These are phyloP conservation scores for Gypsophila paniculata DNA, from an alignment of 179 eudicot species.

Conservation along the genomic window DNA sequence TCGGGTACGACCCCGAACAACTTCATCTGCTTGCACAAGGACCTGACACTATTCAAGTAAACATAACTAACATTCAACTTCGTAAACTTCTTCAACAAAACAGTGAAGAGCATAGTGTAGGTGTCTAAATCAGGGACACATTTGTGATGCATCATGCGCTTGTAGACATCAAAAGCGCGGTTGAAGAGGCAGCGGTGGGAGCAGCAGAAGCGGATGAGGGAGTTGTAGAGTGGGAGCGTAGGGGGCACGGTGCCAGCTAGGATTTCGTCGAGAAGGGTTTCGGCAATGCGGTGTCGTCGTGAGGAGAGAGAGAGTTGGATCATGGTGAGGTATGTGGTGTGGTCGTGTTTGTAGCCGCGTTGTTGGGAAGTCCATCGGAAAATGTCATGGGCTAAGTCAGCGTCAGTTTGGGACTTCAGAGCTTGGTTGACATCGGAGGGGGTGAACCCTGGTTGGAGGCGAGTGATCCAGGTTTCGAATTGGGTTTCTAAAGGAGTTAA, in stretches of 20 bases:
- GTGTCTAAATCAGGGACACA: slow-evolving; percentile 66
- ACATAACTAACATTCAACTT: slow-evolving; percentile 63
- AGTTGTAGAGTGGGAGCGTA: slow-evolving; percentile 50
- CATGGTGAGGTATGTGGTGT: slow-evolving; percentile 64
- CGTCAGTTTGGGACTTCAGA: slow-evolving; percentile 58
- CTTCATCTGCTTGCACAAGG: slow-evolving; percentile 75
- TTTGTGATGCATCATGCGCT: slow-evolving; percentile 45
- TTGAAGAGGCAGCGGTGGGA: slow-evolving; percentile 49
- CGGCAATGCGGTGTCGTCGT: slow-evolving; percentile 49
- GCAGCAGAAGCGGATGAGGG: slow-evolving; percentile 59
- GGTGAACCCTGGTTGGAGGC: slow-evolving; percentile 77
- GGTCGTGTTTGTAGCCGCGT: slow-evolving; percentile 60
- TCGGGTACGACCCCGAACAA: slow-evolving; percentile 74
- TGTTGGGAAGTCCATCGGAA: slow-evolving; percentile 85
- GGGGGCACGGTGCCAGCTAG: slow-evolving; percentile 73
- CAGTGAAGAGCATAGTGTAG: slow-evolving; percentile 46
- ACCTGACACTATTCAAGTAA: slow-evolving; percentile 58
- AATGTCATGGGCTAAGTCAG: slow-evolving; percentile 80
- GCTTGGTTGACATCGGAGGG: slow-evolving; percentile 57
- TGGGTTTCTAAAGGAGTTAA: slow-evolving; percentile 61
- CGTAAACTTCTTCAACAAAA: slow-evolving; percentile 52
- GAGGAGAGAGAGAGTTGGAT: slow-evolving; percentile 43
- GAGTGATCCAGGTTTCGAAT: slow-evolving; percentile 65
- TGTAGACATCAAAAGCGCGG: slow-evolving; percentile 70
- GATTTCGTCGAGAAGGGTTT: slow-evolving; percentile 66